Evolutionary conservation across 352 stramenopile genomes (phyloP), one percentile per base, ranked within the genome.

Genomic region (Pythium grandisporangium): DNA sequence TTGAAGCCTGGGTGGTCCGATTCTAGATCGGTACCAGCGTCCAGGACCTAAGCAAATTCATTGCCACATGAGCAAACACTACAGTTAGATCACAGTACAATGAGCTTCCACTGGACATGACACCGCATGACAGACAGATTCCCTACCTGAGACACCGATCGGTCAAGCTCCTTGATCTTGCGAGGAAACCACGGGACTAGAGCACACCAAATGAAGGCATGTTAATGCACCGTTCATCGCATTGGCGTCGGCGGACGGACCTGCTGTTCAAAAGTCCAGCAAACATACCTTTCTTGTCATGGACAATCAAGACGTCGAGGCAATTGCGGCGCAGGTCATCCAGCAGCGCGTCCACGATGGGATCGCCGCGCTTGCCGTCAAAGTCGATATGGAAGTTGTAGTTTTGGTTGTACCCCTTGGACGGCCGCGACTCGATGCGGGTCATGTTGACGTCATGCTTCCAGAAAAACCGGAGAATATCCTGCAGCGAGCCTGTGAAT

Each of bases 381-480:
- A 96, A 95, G 56, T 96, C 85, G 24, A 96, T 81, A 66, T 85
- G 97, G 61, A 98, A 97, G 48, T 94, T 91, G 65, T 95, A 78
- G 55, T 83, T 74, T 56, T 71, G 62, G 69, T 77, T 72, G 67
- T 82, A 55, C 16, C 69, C 62, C 66, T 87, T 95, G 30, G 80
- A 65, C 10, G 94, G 94, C 24, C 93, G 86, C 23, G 83, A 97
- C 74, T 98, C 95, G 54, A 98, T 98, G 41, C 91, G 80, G 29
- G 87, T 96, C 66, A 98, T 92, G 68, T 98, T 98, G 23, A 98
- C 72, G 51, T 98, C 86, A 63, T 97, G 93, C 57, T 98, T 98
- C 88, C 89, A 97, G 70, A 98, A 98, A 48, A 96, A 97, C 62
- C 83, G 85, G 48, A 98, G 69, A 50, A 97, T 95, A 34, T 98